phyloP scores from a whole-genome alignment of 257 asterid genomes.

The Orobanche coerulescens region DNA sequence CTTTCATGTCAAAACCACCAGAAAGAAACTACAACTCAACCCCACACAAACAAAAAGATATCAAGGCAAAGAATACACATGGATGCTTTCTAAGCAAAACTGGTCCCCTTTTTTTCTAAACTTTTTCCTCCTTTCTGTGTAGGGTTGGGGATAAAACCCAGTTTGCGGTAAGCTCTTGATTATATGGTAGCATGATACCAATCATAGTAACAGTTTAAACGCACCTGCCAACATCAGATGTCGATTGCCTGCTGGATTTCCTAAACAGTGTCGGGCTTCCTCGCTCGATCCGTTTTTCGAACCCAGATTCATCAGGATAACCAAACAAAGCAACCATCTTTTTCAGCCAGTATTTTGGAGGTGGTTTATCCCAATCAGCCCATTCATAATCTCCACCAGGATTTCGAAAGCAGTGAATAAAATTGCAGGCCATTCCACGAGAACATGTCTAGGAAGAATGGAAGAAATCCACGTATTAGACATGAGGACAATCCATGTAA shows the following conservation, averaged over 20 bases:
- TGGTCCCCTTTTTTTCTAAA: not conserved
- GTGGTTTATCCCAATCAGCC: conserved; percentile 98
- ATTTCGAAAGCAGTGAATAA: conserved; percentile 83
- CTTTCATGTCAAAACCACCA: not conserved
- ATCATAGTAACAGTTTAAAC: not conserved
- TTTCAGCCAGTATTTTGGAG: conserved; percentile 72
- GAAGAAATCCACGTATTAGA: conserved; percentile 22
- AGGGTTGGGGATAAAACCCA: not conserved
- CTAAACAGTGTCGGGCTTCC: conserved; percentile 32
- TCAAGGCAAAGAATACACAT: not conserved
- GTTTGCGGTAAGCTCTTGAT: not conserved
- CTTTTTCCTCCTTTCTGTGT: not conserved
- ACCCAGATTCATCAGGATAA: conserved; percentile 40
- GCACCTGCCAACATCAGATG: conserved; percentile 43
- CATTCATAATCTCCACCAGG: conserved; percentile 99
- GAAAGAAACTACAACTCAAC: not conserved
- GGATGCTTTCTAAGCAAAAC: not conserved
- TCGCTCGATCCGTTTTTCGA: conserved; percentile 33
- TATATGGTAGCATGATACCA: not conserved
- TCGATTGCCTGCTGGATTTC: conserved; percentile 31
- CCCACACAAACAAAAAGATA: conserved; percentile 8
- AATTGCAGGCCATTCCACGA: conserved; percentile 92
- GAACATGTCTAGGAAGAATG: conserved; percentile 60
- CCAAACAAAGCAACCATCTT: conserved; percentile 87
- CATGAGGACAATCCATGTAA: conserved; percentile 16